Evolutionary conservation across 106 monocot genomes (phyloP).

Genomic region (Dendrobium chrysotoxum): DNA sequence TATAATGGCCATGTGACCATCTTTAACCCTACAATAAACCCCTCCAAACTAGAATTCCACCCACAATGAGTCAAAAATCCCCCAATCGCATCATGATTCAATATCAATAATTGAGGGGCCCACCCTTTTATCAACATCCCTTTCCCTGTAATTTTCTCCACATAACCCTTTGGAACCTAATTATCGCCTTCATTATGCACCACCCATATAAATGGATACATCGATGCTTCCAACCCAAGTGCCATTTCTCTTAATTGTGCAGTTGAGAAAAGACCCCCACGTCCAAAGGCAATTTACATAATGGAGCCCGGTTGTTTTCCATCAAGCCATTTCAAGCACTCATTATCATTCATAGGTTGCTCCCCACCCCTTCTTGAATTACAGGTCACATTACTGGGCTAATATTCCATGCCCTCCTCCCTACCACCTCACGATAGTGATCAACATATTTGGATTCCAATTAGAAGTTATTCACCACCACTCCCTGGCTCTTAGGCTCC

Average conservation of each 20-base stretch:
- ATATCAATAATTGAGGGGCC: slow-evolving; percentile 44
- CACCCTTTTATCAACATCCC: slow-evolving; percentile 25
- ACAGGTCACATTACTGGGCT: slow-evolving; percentile 13
- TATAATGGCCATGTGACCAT: slow-evolving; percentile 48
- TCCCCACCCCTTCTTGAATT: background rate
- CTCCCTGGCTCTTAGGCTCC: slow-evolving; percentile 14
- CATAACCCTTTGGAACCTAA: slow-evolving; percentile 8
- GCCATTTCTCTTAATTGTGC: slow-evolving; percentile 15
- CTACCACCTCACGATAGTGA: background rate
- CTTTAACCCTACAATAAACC: slow-evolving; percentile 27
- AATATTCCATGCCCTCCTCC: slow-evolving; percentile 22
- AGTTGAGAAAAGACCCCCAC: slow-evolving; percentile 3
- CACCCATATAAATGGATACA: slow-evolving; percentile 27
- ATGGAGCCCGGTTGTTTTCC: slow-evolving; percentile 15
- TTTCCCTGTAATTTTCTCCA: slow-evolving; percentile 7
- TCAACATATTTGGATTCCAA: slow-evolving; percentile 31
- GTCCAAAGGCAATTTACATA: slow-evolving; percentile 46
- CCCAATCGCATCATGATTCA: slow-evolving; percentile 38
- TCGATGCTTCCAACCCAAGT: slow-evolving; percentile 17
- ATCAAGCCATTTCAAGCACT: slow-evolving; percentile 24
- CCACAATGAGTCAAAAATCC: slow-evolving; percentile 72
- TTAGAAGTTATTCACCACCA: slow-evolving; percentile 37
- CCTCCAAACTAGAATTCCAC: slow-evolving; percentile 62
- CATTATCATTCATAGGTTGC: background rate
- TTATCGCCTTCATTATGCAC: background rate